Percentiles rank a stretch among this genome's conserved stretches.
Evolutionary conservation across 768 basidiomycete species (phyloP).

Genomic region (Mycena amicta): DNA sequence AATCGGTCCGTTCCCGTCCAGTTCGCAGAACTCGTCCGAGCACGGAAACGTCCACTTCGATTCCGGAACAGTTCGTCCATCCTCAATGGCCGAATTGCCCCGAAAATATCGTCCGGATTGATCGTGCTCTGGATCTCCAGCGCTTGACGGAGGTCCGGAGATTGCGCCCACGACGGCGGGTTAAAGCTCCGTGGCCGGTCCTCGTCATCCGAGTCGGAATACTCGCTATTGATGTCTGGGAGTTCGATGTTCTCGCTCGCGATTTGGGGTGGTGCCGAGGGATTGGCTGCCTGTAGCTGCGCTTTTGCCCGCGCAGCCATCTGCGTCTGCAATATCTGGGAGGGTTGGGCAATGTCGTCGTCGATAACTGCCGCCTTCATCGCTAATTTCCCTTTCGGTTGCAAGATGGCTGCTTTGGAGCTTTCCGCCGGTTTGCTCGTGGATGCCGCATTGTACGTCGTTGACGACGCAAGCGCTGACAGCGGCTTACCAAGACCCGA

Average conservation of each 20-base stretch:
- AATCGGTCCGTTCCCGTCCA: conserved; percentile 93
- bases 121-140: conserved; percentile 82
- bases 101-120: conserved; percentile 92
- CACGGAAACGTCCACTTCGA: conserved; percentile 79
- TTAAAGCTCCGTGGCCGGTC: conserved; percentile 72
- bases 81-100: conserved; percentile 77
- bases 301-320: conserved; percentile 75
- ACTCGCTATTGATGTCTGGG: conserved; percentile 95
- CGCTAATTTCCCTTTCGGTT: conserved; percentile 54
- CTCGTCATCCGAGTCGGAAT: conserved; percentile 95
- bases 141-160: conserved; percentile 79
- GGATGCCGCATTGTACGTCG: conserved; percentile 23
- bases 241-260: conserved; percentile 85
- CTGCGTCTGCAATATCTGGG: conserved; percentile 63
- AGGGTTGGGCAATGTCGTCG: conserved; percentile 60
- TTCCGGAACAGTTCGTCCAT: conserved; percentile 94
- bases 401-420: conserved; percentile 36
- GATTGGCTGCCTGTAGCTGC: conserved; percentile 62
- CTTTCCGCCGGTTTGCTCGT: conserved; percentile 35
- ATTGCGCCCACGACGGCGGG: conserved; percentile 89
- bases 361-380: conserved; percentile 39
- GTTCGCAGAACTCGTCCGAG: conserved; percentile 91
- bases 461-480: conserved; percentile 29
- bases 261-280: conserved; percentile 46
- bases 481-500: conserved; percentile 34